Evolutionary conservation across 352 stramenopile genomes (phyloP).

Genomic region (Globisporangium canariense): DNA sequence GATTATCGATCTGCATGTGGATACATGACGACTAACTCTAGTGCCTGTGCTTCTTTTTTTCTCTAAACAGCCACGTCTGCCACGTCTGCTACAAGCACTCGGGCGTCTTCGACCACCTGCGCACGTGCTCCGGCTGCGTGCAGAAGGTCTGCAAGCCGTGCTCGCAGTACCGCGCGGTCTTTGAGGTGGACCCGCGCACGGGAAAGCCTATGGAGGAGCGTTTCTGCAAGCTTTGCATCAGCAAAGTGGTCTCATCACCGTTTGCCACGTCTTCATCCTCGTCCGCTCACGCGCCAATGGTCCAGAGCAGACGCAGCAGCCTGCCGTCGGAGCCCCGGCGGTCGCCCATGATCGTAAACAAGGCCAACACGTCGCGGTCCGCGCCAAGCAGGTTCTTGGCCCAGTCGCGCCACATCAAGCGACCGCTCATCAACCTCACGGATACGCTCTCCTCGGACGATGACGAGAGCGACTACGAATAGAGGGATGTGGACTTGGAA

Average conservation of each 20-base stretch:
- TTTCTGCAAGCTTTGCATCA: constrained; percentile 19
- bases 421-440: background rate
- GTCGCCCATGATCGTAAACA: background rate
- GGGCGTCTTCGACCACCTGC: constrained; percentile 7
- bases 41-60: too few relatives aligned
- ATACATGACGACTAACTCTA: background rate
- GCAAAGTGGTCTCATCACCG: constrained; percentile 9
- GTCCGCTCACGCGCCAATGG: background rate
- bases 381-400: constrained; percentile 9
- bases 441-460: constrained; percentile 8
- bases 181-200: constrained; percentile 13
- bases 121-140: constrained; percentile 25
- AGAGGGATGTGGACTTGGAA: background rate
- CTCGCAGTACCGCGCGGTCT: constrained; percentile 7
- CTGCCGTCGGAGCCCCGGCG: constrained; percentile 7
- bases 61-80: constrained; percentile 7
- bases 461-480: background rate
- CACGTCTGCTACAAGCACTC: constrained; percentile 5
- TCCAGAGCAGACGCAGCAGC: background rate
- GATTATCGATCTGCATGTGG: background rate
- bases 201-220: constrained; percentile 3
- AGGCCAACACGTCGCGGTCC: background rate
- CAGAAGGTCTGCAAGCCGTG: constrained; percentile 43
- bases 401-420: constrained; percentile 15
- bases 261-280: background rate